phyloP scores from a whole-genome alignment of 192 early-diverging fungal species.

The Pilaira anomala region DNA sequence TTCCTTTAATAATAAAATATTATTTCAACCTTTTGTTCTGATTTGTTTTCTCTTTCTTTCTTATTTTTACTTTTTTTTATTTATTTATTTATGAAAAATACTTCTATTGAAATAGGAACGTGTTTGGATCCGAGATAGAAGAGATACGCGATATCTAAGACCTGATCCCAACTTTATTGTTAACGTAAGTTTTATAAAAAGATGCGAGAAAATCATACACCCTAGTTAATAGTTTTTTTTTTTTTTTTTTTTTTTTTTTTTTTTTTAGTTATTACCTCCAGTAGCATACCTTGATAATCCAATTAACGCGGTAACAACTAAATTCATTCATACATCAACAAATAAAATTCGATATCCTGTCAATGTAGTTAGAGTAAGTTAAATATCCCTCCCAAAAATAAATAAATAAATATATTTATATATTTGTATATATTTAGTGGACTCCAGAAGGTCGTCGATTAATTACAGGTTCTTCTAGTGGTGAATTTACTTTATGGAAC shows the following conservation, averaged over 20 bases:
- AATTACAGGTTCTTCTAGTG: slow-evolving; percentile 88
- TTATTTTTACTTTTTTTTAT: not conserved
- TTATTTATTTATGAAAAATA: not conserved
- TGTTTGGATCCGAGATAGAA: slow-evolving; percentile 48
- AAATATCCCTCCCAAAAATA: no score
- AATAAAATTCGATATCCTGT: slow-evolving; percentile 91
- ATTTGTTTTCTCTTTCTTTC: slow-evolving; percentile 7
- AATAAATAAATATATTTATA: no score
- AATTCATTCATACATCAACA: slow-evolving; percentile 89
- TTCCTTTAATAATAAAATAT: not conserved
- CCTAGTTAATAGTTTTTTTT: not conserved
- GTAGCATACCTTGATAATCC: slow-evolving; percentile 66
- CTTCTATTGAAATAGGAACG: slow-evolving; percentile 40
- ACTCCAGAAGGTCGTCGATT: slow-evolving; percentile 93
- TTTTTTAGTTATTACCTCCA: slow-evolving; percentile 61
- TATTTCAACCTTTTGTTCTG: not conserved
- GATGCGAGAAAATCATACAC: not conserved
- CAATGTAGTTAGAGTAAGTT: slow-evolving; percentile 80
- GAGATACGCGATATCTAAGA: slow-evolving; percentile 55
- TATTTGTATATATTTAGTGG: slow-evolving; percentile 56
- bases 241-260: slow-evolving; percentile 2
- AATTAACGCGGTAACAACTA: slow-evolving; percentile 72
- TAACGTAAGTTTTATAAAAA: slow-evolving; percentile 51
- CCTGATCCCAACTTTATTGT: slow-evolving; percentile 74
- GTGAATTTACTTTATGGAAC: slow-evolving; percentile 98